These are phyloP conservation scores for Aphanomyces astaci DNA, from an alignment of 352 stramenopile species.

Conservation along the genomic window DNA sequence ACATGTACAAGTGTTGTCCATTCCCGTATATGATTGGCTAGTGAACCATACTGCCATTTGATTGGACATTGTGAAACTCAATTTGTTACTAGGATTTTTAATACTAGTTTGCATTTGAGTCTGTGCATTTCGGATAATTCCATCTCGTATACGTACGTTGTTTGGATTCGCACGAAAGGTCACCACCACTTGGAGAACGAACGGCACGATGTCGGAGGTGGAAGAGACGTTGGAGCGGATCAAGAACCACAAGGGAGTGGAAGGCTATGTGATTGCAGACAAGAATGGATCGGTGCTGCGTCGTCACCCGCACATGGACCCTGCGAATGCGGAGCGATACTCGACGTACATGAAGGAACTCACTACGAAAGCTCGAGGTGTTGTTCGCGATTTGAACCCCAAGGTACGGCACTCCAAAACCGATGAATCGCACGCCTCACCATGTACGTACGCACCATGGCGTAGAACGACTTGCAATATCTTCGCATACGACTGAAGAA, in stretches of 20 bases:
- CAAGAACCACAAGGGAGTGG: slow-evolving; percentile 90
- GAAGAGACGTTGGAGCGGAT: slow-evolving; percentile 94
- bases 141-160: too few relatives aligned
- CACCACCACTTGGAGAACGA: not conserved
- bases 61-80: too few relatives aligned
- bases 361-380: slow-evolving; percentile 82
- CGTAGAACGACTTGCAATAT: slow-evolving; percentile 87
- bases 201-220: slow-evolving; percentile 69
- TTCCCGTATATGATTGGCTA: not conserved
- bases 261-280: slow-evolving; percentile 93
- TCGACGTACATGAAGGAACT: slow-evolving; percentile 88
- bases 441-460: not conserved
- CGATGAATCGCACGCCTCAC: not conserved
- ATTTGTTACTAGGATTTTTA: too few relatives aligned
- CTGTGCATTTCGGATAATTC: not conserved
- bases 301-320: slow-evolving; percentile 83
- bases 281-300: slow-evolving; percentile 84
- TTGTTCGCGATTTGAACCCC: slow-evolving; percentile 91
- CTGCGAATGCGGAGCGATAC: slow-evolving; percentile 88
- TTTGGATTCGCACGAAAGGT: not conserved
- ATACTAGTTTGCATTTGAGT: too few relatives aligned
- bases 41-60: too few relatives aligned
- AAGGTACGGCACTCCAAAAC: slow-evolving; percentile 32
- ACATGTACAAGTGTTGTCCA: too few relatives aligned
- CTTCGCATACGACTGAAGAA: slow-evolving; percentile 89